Evolutionary conservation across 495 filamentous ascomycete genomes (phyloP).

Genomic region (Lindgomyces ingoldianus): DNA sequence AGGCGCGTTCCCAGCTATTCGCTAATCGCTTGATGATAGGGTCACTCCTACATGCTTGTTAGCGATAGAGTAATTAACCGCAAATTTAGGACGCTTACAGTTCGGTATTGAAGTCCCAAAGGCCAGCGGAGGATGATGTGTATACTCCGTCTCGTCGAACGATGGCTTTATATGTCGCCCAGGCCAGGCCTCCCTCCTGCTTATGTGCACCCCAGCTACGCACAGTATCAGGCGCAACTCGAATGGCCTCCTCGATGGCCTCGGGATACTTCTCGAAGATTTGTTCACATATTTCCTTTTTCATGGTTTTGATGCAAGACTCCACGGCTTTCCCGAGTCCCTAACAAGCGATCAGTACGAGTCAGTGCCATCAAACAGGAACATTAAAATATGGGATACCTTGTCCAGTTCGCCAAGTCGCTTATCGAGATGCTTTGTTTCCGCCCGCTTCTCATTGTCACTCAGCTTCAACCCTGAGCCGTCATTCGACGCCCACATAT

Average conservation of each 20-base stretch:
- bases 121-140: conserved; percentile 31
- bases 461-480: conserved; percentile 49
- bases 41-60: conserved; percentile 39
- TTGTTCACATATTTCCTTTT: conserved; percentile 46
- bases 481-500: conserved; percentile 54
- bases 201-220: conserved; percentile 52
- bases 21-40: conserved; percentile 58
- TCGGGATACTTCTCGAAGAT: conserved; percentile 51
- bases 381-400: no score
- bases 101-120: conserved; percentile 55
- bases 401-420: conserved; percentile 52
- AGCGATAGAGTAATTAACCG: no score
- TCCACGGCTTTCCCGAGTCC: conserved; percentile 45
- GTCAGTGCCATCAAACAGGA: no score
- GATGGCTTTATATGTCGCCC: conserved; percentile 64
- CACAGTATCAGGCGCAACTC: conserved; percentile 41
- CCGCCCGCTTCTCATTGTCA: conserved; percentile 45
- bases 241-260: conserved; percentile 16
- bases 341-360: conserved; percentile 17
- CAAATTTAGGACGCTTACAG: conserved; percentile 36
- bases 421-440: conserved; percentile 48
- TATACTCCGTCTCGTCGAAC: conserved; percentile 55
- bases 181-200: conserved; percentile 53
- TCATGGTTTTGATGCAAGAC: conserved; percentile 45
- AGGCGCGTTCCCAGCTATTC: conserved; percentile 59